These are phyloP conservation scores for Tricholoma hemisulphureum DNA, from an alignment of 768 basidiomycete species.

Conservation along the genomic window DNA sequence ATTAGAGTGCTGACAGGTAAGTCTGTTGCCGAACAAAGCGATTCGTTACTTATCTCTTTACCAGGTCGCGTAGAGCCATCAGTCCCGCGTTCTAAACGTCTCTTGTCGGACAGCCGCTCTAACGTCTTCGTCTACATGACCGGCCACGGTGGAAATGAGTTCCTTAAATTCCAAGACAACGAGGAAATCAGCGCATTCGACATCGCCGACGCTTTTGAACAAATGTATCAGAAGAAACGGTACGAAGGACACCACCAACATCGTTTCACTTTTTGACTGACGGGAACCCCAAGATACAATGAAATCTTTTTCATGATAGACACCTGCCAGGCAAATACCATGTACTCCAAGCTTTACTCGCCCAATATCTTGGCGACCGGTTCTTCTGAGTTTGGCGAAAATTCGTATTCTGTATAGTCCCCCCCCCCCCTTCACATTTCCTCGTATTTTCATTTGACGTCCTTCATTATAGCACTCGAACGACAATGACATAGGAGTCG, in stretches of 20 bases:
- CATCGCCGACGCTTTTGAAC: slow-evolving; percentile 96
- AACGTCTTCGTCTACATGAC: slow-evolving; percentile 99
- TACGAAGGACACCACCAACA: slow-evolving; percentile 31
- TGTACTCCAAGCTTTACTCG: slow-evolving; percentile 92
- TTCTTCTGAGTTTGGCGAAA: slow-evolving; percentile 80
- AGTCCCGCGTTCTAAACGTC: slow-evolving; percentile 87
- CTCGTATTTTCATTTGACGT: background rate
- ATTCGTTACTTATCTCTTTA: background rate
- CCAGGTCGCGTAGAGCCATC: slow-evolving; percentile 81
- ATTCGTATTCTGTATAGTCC: slow-evolving; percentile 78
- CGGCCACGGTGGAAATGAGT: slow-evolving; percentile 97
- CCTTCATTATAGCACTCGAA: slow-evolving; percentile 69
- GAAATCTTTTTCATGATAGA: slow-evolving; percentile 98
- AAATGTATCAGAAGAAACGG: slow-evolving; percentile 98
- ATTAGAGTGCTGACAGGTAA: slow-evolving; percentile 87
- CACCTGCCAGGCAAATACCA: slow-evolving; percentile 95
- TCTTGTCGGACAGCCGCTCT: slow-evolving; percentile 84
- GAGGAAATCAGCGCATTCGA: slow-evolving; percentile 97
- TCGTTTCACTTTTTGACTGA: background rate
- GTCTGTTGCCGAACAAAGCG: slow-evolving; percentile 17
- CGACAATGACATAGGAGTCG: slow-evolving; percentile 91
- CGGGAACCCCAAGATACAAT: slow-evolving; percentile 62
- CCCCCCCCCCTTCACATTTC: background rate
- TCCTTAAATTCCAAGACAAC: slow-evolving; percentile 98
- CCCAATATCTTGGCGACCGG: slow-evolving; percentile 92